Evolutionary conservation across 768 basidiomycete genomes (phyloP).

Genomic region (Boletus huronensis): DNA sequence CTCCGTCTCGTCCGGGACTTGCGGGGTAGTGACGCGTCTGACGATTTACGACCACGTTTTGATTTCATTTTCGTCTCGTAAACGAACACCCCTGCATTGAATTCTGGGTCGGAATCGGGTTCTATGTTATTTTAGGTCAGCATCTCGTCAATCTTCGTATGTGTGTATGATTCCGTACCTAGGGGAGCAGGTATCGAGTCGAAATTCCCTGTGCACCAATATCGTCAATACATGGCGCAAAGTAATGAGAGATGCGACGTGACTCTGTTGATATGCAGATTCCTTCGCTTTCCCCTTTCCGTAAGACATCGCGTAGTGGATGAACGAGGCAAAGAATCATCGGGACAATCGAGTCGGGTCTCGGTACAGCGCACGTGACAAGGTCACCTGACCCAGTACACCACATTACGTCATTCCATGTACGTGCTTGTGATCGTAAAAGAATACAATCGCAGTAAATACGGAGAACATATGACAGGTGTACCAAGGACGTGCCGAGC

Average conservation of each 20-base stretch:
- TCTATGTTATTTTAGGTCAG: slow-evolving; percentile 16
- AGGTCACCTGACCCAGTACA: slow-evolving; percentile 9
- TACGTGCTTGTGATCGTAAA: slow-evolving; percentile 18
- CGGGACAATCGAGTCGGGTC: background rate
- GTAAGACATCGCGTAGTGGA: slow-evolving; percentile 18
- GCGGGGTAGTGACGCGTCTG: slow-evolving; percentile 12
- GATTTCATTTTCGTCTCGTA: slow-evolving; percentile 27
- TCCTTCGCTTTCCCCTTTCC: slow-evolving; percentile 11
- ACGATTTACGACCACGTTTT: slow-evolving; percentile 18
- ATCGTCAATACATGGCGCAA: background rate
- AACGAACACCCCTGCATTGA: slow-evolving; percentile 28
- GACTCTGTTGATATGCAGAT: slow-evolving; percentile 23
- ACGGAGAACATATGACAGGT: slow-evolving; percentile 28
- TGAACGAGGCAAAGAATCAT: background rate
- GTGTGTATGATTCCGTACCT: slow-evolving; percentile 20
- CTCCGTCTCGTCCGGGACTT: slow-evolving; percentile 17
- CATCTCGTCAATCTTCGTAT: background rate
- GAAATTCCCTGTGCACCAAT: slow-evolving; percentile 14
- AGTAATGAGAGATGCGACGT: background rate
- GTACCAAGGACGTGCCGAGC: slow-evolving; percentile 20
- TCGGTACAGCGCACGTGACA: slow-evolving; percentile 10
- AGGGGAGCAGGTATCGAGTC: slow-evolving; percentile 35
- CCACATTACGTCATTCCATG: background rate
- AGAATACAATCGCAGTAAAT: slow-evolving; percentile 31
- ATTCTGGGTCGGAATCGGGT: slow-evolving; percentile 33